phyloP scores from a whole-genome alignment of 768 basidiomycete genomes.

The Pseudohyphozyma bogoriensis region DNA sequence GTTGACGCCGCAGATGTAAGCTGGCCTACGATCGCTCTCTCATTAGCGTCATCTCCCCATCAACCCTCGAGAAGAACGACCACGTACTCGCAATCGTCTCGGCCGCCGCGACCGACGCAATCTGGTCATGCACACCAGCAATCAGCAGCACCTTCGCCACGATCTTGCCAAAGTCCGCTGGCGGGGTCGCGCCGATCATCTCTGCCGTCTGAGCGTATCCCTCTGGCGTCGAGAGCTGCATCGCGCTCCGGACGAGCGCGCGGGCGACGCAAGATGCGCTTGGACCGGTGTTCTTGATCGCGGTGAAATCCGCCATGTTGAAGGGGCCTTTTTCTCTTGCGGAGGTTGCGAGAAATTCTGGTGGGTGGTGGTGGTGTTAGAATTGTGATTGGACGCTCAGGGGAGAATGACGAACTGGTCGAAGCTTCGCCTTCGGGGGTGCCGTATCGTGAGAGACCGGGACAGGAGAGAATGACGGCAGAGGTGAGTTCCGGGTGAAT shows the following conservation, averaged over 20 bases:
- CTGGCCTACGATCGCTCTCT: too few species aligned
- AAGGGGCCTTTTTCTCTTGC: neutral
- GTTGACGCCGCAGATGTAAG: neutral
- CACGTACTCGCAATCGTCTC: neutral
- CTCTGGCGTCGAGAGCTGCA: neutral
- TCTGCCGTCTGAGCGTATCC: conserved; percentile 4
- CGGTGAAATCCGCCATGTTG: conserved; percentile 4
- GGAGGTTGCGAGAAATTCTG: too few species aligned
- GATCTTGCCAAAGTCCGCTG: neutral
- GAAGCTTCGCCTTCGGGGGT: neutral
- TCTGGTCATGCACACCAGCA: conserved; percentile 1
- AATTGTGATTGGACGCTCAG: too few species aligned
- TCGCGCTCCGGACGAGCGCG: neutral
- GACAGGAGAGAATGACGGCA: conserved; percentile 4
- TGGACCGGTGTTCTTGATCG: conserved; percentile 3
- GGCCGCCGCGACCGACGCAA: neutral
- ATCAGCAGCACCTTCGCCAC: neutral
- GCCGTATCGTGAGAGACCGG: neutral
- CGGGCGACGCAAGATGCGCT: neutral
- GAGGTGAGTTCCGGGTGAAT: neutral
- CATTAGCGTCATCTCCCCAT: neutral
- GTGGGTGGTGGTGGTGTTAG: too few species aligned
- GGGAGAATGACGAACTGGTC: too few species aligned
- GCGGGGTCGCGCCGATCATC: neutral
- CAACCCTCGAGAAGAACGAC: too few species aligned